Base-by-base conservation (phyloP, 768 basidiomycete genomes). In the Russula vinacea region DNA sequence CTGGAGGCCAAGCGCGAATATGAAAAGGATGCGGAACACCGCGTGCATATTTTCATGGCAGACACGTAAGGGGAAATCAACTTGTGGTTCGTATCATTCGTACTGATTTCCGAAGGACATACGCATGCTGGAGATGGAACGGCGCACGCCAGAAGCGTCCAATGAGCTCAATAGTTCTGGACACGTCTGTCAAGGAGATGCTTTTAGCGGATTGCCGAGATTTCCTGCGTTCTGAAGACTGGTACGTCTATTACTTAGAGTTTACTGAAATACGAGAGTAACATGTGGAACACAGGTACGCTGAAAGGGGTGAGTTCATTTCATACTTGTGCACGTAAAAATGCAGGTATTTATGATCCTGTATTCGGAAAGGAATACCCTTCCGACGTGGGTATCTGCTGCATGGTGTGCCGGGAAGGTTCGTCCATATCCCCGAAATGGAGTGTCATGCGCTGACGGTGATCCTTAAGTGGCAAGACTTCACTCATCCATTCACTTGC, bases 161-260 rank as follows among this genome's bases (percentile, higher is more conserved):
- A 0, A 88, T 94, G 87, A 90, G 88, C 70, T 93, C 91, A n/a
- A 93, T 94, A 65, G 91, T 94, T 16, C 81, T 94, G 13, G 90
- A 93, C 69, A 90, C 91, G 5, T 90, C 89, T 49, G 90, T 93
- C 10, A 92, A 92, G 71, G 92, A 94, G 72, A 94, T 94, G 90
- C 84, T 93, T 62, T 77, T 93, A 26, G 83, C 86, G 11, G 92
- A 94, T 74, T 92, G 91, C 79, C 90, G 83, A 70, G 90, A 92
- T 72, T 92, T 92, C 76, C 74, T 92, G 71, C 80, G 81, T 56
- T 92, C 91, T 19, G 91, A 93, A 71, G 89, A 92, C 65, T 92
- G 90, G 90, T 90, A 73, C 69, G 88, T 80, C 51, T 40, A 54
- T 42, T 40, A n/a, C 60, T 63, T 64, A 26, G 56, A 65, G 67